Percentiles rank a stretch among this genome's conserved stretches.
Evolutionary conservation across 2,329 filamentous ascomycete genomes (phyloP).

Genomic region (Trichoderma guizhouense): DNA sequence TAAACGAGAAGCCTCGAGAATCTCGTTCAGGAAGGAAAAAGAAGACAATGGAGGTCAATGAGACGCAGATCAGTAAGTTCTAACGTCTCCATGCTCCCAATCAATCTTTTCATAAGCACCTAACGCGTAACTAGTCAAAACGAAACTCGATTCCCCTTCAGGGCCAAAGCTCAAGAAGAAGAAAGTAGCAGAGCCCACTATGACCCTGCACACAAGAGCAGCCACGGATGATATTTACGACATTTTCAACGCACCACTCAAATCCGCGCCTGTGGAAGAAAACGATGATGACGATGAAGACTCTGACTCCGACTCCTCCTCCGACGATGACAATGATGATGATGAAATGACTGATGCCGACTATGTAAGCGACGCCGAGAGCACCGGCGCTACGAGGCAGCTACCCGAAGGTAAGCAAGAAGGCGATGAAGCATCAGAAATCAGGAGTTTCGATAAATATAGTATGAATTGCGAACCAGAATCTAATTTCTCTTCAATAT

Average conservation of each 20-base stretch:
- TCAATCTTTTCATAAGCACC: neutral
- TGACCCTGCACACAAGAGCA: constrained; percentile 94
- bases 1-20: constrained; percentile 44
- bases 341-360: constrained; percentile 54
- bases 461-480: constrained; percentile 30
- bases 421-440: constrained; percentile 52
- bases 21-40: constrained; percentile 60
- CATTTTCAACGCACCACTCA: constrained; percentile 81
- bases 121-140: constrained; percentile 62
- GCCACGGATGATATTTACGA: constrained; percentile 97
- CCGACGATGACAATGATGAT: neutral
- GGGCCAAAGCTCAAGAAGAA: constrained; percentile 81
- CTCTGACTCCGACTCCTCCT: neutral
- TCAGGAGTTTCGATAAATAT: constrained; percentile 64
- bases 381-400: constrained; percentile 72
- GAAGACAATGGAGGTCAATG: constrained; percentile 80
- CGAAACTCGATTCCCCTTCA: constrained; percentile 86
- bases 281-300: constrained; percentile 38
- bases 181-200: constrained; percentile 77
- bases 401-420: constrained; percentile 47
- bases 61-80: constrained; percentile 83
- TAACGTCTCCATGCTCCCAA: no score
- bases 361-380: constrained; percentile 84
- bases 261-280: constrained; percentile 27
- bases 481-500: constrained; percentile 32